These are phyloP conservation scores for Ogataea nonfermentans DNA, from an alignment of 805 yeast species.

Conservation along the genomic window DNA sequence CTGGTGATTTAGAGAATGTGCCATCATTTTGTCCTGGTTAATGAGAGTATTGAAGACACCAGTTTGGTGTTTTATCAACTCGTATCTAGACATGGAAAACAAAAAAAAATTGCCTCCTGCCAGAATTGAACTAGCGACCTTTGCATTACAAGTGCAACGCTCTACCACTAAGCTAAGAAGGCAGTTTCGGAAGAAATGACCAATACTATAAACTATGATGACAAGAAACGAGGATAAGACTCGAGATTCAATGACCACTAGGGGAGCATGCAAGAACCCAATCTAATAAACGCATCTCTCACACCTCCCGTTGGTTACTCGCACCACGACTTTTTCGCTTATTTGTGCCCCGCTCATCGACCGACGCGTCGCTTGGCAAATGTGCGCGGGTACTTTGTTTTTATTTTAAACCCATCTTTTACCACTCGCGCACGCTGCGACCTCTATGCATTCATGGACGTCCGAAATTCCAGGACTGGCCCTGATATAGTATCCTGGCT, in stretches of 20 bases:
- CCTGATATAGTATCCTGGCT: conserved; percentile 2
- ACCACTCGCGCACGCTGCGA: background rate
- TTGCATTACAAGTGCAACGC: conserved; percentile 99
- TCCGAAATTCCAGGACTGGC: conserved; percentile 7
- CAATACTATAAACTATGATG: no score
- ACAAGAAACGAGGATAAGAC: no score
- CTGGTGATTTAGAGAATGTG: conserved; percentile 17
- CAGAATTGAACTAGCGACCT: conserved; percentile 95
- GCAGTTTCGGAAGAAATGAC: conserved; percentile 39
- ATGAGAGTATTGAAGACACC: conserved; percentile 16
- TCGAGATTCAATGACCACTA: no score
- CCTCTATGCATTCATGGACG: conserved; percentile 2
- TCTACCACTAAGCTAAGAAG: conserved; percentile 99
- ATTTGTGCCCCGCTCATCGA: no score
- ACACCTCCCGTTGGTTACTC: no score
- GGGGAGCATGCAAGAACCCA: no score
- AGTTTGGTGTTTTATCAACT: conserved; percentile 14
- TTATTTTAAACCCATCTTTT: conserved; percentile 3
- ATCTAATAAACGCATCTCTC: no score
- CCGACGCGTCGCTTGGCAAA: conserved; percentile 5
- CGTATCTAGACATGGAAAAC: conserved; percentile 13
- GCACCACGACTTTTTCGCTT: no score
- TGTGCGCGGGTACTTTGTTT: conserved; percentile 8
- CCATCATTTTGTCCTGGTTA: conserved; percentile 21
- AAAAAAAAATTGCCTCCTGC: conserved; percentile 58